These are phyloP conservation scores for Nitzschia sp. DNA, from an alignment of 108 stramenopile genomes.

Conservation along the genomic window DNA sequence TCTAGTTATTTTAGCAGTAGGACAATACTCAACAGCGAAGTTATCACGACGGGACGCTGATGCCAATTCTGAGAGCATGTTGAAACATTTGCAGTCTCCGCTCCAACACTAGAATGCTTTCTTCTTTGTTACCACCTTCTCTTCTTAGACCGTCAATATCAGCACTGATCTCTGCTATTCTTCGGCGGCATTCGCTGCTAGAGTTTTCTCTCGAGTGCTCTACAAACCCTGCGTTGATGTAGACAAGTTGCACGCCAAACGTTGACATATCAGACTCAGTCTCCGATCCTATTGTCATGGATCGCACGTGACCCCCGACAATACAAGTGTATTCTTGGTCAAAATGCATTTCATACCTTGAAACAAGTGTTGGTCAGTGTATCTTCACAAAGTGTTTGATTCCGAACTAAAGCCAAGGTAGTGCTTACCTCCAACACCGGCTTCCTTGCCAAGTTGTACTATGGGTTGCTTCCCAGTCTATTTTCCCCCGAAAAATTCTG, in stretches of 20 bases:
- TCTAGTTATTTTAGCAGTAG: too few relatives aligned
- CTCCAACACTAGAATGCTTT: neutral
- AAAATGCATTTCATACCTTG: constrained; percentile 62
- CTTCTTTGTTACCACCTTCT: neutral
- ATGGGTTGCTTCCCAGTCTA: constrained; percentile 57
- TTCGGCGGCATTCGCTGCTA: neutral
- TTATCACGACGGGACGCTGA: neutral
- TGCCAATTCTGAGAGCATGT: neutral
- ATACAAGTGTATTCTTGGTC: constrained; percentile 55
- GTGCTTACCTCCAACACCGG: constrained; percentile 38
- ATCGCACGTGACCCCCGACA: constrained; percentile 45
- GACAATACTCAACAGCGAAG: too few relatives aligned
- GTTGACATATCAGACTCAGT: constrained; percentile 31
- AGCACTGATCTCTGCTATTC: neutral
- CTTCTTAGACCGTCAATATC: neutral
- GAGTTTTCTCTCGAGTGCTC: neutral
- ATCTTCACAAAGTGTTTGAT: too few relatives aligned
- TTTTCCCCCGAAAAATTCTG: constrained; percentile 60
- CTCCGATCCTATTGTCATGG: constrained; percentile 15
- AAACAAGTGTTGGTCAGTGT: too few relatives aligned
- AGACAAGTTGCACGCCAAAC: constrained; percentile 43
- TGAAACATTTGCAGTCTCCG: neutral
- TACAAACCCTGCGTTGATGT: constrained; percentile 42
- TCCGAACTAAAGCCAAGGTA: too few relatives aligned
- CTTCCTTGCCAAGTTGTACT: constrained; percentile 68